Base-by-base conservation (phyloP, 805 yeast genomes). In the Sporopachydermia quercuum region DNA sequence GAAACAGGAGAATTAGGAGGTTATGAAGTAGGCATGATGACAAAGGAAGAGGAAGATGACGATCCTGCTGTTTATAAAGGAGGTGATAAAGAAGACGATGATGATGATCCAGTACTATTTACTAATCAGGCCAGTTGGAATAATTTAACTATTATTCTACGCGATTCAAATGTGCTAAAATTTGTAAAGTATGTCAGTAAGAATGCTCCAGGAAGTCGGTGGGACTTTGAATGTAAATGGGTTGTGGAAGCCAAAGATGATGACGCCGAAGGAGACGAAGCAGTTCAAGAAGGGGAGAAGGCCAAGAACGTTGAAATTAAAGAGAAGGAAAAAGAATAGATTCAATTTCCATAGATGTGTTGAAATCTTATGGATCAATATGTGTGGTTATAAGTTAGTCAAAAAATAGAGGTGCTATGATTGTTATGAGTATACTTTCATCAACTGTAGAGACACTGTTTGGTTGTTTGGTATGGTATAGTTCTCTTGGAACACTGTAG, bases 1-100 rank as follows among this genome's bases (percentile, higher is more conserved):
- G 83, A 75, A 38, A 65, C 72, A 23, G 94, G 94, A n/a, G 94
- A 84, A 50, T 61, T 68, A 38, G 99, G 99, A 30, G 99, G 96
- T 2, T 91, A 93, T 58, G 96, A 91, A 53, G 63, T 93, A 40
- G 78, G 89, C 52, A 83, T 91, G 94, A 63, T 3, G 60, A 63
- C 18, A 71, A 62, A 8, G 16, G 74, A 62, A n/a, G 61, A 57
- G 18, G 60, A 51, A 19, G 60, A 56, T 19, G 85, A 78, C 44
- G 96, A 86, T 53, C 95, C 96, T 5, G 94, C 96, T 0, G 78
- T 86, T 19, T 86, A 86, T 58, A 68, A 67, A 33, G 59, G 60
- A 15, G 39, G 45, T 18, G 47, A 38, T 2, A 49, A 43, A 14
- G 71, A 68, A 18, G 72, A 76, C 0, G 74, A 71, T 17, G 77